Conservation (phyloP, 495 filamentous ascomycete genomes). For the Talaromyces adpressus region DNA sequence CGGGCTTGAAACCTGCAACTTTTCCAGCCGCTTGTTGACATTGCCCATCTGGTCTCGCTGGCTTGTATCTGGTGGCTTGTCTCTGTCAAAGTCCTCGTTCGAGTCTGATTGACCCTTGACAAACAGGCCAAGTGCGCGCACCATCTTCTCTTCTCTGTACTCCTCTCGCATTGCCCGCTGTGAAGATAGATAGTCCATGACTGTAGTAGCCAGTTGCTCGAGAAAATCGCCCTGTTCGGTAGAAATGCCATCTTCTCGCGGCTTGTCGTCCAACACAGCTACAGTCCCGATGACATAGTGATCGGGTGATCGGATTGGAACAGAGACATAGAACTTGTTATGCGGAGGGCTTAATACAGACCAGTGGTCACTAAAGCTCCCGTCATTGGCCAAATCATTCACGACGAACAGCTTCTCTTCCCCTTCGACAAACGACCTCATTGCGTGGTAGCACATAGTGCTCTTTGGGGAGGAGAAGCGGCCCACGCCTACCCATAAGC, state of each 20-base stretch:
- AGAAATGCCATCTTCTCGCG: neutral
- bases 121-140: constrained; percentile 47
- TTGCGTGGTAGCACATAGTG: neutral
- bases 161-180: constrained; percentile 41
- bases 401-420: neutral
- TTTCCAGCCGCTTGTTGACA: neutral
- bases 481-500: neutral
- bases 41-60: neutral
- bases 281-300: neutral
- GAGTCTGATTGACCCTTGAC: constrained; percentile 36
- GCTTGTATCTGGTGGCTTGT: neutral
- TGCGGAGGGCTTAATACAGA: neutral
- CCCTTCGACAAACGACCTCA: neutral
- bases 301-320: neutral
- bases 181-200: constrained; percentile 52
- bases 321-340: neutral
- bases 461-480: neutral
- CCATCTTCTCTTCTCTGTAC: constrained; percentile 45
- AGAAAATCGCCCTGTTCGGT: neutral
- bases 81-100: neutral
- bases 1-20: neutral
- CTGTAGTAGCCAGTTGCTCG: neutral
- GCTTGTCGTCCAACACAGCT: neutral
- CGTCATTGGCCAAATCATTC: neutral
- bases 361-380: neutral